A percentile compares a stretch with the other conserved stretches of the same genome.
phyloP scores from a whole-genome alignment of 805 yeast genomes.

The Pichia nanzhaoensis region DNA sequence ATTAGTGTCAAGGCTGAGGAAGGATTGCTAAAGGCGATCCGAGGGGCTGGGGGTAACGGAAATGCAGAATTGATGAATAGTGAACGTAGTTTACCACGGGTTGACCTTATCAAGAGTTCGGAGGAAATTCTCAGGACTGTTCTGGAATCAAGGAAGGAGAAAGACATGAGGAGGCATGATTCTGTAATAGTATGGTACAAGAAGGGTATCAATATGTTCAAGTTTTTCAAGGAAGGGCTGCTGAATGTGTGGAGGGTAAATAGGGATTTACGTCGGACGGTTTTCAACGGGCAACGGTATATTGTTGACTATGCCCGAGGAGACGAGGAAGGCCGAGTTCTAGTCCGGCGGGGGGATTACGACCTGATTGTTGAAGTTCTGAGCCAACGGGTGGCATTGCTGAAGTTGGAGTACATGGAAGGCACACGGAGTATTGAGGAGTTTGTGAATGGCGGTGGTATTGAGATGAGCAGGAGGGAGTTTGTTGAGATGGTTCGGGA shows the following conservation, averaged over 20 bases:
- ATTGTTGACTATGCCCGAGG: conserved; percentile 25
- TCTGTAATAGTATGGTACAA: conserved; percentile 15
- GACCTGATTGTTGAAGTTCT: conserved; percentile 21
- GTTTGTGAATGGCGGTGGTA: conserved; percentile 6
- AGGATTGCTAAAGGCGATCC: conserved; percentile 3
- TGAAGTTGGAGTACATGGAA: conserved; percentile 18
- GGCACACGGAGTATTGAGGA: conserved; percentile 11
- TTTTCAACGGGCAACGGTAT: conserved; percentile 25
- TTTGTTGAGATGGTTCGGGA: conserved; percentile 47
- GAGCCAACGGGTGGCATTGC: conserved; percentile 20
- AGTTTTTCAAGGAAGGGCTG: conserved; percentile 55
- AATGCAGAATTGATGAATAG: conserved; percentile 3
- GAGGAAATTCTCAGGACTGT: conserved; percentile 8
- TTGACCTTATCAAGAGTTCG: conserved; percentile 16
- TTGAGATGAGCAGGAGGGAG: conserved; percentile 33
- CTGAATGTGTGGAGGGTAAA: conserved; percentile 46
- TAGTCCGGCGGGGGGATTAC: conserved; percentile 12
- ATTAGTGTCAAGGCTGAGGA: too few species aligned
- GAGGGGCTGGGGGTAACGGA: not conserved
- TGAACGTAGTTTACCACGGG: conserved; percentile 16
- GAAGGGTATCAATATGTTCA: conserved; percentile 25
- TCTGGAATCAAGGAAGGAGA: conserved; percentile 7
- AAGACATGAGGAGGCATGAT: conserved; percentile 4
- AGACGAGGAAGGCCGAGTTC: conserved; percentile 18
- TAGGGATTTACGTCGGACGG: conserved; percentile 20